Evolutionary conservation across 768 basidiomycete species (phyloP).

Genomic region (Mycena filopes): DNA sequence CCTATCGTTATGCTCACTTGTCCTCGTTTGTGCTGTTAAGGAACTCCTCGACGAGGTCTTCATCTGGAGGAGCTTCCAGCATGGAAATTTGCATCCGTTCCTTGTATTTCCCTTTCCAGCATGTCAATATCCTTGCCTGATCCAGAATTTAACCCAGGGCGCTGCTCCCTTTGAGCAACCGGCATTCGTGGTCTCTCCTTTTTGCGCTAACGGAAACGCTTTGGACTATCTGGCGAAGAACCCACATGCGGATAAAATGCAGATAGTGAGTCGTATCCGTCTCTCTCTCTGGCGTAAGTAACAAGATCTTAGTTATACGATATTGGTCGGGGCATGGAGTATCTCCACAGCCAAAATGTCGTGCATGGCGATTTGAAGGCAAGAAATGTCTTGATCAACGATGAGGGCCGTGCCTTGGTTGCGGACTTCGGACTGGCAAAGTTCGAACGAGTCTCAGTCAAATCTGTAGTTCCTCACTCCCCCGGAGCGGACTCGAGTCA

Average conservation of each 20-base stretch:
- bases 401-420: not conserved
- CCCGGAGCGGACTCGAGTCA: not conserved
- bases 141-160: too few species aligned
- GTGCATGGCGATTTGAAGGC: constrained; percentile 11
- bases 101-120: too few species aligned
- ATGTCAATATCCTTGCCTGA: too few species aligned
- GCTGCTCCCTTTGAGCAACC: constrained; percentile 10
- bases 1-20: not conserved
- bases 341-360: constrained; percentile 3
- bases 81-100: constrained; percentile 5
- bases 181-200: constrained; percentile 10
- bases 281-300: not conserved
- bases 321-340: constrained; percentile 5
- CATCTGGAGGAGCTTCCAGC: constrained; percentile 7
- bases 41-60: constrained; percentile 12
- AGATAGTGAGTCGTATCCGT: constrained; percentile 5
- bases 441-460: constrained; percentile 10
- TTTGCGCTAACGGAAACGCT: constrained; percentile 5
- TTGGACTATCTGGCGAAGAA: constrained; percentile 1
- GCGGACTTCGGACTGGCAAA: constrained; percentile 9
- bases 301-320: not conserved
- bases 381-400: constrained; percentile 6
- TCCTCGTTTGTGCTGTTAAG: not conserved
- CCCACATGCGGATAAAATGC: constrained; percentile 1
- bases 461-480: not conserved